Evolutionary conservation across 140 eudicot species (phyloP).

Genomic region (Cichorium intybus): DNA sequence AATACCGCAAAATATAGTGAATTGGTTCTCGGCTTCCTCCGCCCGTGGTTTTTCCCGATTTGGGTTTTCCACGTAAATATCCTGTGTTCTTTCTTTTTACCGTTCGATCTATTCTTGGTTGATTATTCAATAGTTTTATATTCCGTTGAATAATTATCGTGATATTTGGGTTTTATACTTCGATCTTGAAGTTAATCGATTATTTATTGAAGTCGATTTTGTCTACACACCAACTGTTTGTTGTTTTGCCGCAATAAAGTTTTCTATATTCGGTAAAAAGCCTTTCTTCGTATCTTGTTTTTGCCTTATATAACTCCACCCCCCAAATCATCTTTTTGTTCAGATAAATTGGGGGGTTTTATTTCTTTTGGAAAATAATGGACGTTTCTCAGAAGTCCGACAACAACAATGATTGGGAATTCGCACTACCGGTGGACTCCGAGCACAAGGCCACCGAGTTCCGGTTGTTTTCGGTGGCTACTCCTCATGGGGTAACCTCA

Average conservation of each 20-base stretch:
- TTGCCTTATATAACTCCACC: constrained; percentile 18
- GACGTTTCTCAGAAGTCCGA: constrained; percentile 1
- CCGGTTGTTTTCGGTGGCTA: constrained; percentile 46
- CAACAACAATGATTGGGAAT: constrained; percentile 24
- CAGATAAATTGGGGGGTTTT: neutral
- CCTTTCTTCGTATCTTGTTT: neutral
- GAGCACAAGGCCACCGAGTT: constrained; percentile 76
- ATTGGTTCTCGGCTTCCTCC: too few species aligned
- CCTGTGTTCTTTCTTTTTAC: too few species aligned
- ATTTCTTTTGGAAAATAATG: neutral
- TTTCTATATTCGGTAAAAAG: constrained; percentile 25
- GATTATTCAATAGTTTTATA: too few species aligned
- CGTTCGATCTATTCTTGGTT: too few species aligned
- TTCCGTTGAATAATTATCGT: too few species aligned
- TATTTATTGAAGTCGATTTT: too few species aligned
- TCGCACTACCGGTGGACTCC: constrained; percentile 69
- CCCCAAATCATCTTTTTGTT: neutral
- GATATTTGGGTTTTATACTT: too few species aligned
- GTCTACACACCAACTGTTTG: constrained; percentile 18
- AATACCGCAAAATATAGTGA: too few species aligned
- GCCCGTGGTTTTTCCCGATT: too few species aligned
- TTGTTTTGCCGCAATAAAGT: neutral
- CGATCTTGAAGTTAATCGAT: too few species aligned
- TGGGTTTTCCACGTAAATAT: too few species aligned
- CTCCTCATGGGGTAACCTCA: constrained; percentile 96